These are phyloP conservation scores for Penicillium sp. DNA, from an alignment of 2,329 filamentous ascomycete genomes.

Conservation along the genomic window DNA sequence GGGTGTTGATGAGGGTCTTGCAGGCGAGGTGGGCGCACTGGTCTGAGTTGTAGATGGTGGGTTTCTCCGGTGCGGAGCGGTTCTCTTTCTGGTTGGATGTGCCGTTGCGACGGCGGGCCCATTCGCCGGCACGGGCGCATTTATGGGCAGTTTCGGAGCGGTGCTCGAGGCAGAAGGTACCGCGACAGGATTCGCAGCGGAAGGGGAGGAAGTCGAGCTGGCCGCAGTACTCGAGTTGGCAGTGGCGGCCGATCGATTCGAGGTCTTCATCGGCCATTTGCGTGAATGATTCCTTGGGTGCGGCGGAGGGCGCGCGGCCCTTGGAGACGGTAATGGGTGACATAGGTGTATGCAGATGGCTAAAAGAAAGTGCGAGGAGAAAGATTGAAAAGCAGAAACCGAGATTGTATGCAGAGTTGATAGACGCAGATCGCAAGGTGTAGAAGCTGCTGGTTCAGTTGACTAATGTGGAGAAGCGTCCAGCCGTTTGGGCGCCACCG, in stretches of 20 bases:
- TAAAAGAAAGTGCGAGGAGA: constrained; percentile 1
- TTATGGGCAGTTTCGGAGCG: constrained; percentile 79
- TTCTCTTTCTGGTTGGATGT: constrained; percentile 25
- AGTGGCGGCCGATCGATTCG: constrained; percentile 83
- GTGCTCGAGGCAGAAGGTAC: constrained; percentile 90
- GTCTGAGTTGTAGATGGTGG: constrained; percentile 55
- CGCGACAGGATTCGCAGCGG: constrained; percentile 80
- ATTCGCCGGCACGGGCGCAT: constrained; percentile 60
- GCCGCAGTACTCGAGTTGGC: constrained; percentile 86
- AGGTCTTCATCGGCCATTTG: constrained; percentile 65
- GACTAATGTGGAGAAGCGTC: constrained; percentile 8
- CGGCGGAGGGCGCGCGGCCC: constrained; percentile 14
- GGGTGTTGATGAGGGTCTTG: constrained; percentile 54
- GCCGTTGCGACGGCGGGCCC: constrained; percentile 52
- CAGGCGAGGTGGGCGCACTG: constrained; percentile 51
- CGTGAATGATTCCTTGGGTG: constrained; percentile 32
- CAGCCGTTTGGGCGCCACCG: no score
- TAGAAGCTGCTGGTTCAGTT: constrained; percentile 8
- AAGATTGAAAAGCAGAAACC: no score
- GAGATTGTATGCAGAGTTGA: background rate
- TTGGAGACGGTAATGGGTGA: constrained; percentile 27
- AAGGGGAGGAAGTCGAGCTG: constrained; percentile 97
- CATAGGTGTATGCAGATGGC: constrained; percentile 14
- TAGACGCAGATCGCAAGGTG: constrained; percentile 3
- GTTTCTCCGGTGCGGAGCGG: constrained; percentile 44